A percentile compares a stretch with the other conserved stretches of the same genome.
Evolutionary conservation across 2,329 filamentous ascomycete species (phyloP).

Genomic region (Paracorniculantispora psalliotae): DNA sequence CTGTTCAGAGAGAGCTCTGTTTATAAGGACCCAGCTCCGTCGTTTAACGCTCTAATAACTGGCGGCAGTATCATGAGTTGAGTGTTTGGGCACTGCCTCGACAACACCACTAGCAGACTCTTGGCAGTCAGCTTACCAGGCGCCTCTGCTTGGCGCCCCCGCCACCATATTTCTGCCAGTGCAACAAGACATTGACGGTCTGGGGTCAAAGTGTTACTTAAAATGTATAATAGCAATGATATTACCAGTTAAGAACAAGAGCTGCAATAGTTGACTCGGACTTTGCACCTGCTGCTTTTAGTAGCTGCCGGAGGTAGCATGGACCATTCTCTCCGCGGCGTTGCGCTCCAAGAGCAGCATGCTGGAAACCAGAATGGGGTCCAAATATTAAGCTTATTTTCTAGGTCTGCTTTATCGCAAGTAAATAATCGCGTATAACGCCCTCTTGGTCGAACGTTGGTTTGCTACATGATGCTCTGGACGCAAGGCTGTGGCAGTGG

Average conservation of each 20-base stretch:
- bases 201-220: no score
- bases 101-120: neutral
- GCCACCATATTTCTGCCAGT: neutral
- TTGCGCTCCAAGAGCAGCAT: neutral
- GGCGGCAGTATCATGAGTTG: neutral
- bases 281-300: neutral
- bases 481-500: neutral
- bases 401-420: no score
- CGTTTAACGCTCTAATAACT: no score
- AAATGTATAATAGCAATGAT: neutral
- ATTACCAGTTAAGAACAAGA: neutral
- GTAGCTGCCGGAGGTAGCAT: neutral
- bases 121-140: constrained; percentile 10
- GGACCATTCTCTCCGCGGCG: neutral
- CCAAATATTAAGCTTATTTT: neutral
- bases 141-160: neutral
- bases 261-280: no score
- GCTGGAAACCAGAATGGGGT: neutral
- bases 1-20: no score
- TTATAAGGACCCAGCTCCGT: no score
- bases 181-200: no score
- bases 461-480: no score
- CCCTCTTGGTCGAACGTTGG: no score
- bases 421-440: no score
- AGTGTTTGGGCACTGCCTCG: neutral